Conservation (phyloP, 441 rosid genomes). For the Populus hybrid region DNA sequence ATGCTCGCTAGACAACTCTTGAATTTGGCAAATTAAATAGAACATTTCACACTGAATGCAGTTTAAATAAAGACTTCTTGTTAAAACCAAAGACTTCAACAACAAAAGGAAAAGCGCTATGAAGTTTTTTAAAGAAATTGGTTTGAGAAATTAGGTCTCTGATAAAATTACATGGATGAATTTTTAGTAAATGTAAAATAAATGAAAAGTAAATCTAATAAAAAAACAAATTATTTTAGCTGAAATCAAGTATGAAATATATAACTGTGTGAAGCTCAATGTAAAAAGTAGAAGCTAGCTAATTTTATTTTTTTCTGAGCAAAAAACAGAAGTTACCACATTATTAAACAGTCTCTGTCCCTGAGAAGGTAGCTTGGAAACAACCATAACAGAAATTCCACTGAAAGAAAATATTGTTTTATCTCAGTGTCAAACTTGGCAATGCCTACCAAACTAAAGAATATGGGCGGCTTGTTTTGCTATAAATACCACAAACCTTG, state of each 20-base stretch:
- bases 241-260: too few relatives aligned
- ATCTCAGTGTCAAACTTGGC: slow-evolving; percentile 28
- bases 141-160: too few relatives aligned
- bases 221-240: too few relatives aligned
- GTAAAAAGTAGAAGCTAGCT: too few relatives aligned
- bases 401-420: slow-evolving; percentile 7
- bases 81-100: slow-evolving; percentile 9
- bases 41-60: slow-evolving; percentile 11
- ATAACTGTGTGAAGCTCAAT: too few relatives aligned
- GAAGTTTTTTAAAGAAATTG: not conserved
- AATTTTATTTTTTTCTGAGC: too few relatives aligned
- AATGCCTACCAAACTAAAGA: slow-evolving; percentile 20
- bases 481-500: slow-evolving; percentile 39
- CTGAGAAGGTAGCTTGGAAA: slow-evolving; percentile 14
- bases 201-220: too few relatives aligned
- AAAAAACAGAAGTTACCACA: too few relatives aligned
- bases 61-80: slow-evolving; percentile 5
- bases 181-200: too few relatives aligned
- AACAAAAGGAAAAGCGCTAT: slow-evolving; percentile 3
- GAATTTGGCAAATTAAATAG: not conserved
- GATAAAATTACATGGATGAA: too few relatives aligned
- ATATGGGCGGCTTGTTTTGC: slow-evolving; percentile 6
- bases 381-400: slow-evolving; percentile 24
- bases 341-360: too few relatives aligned
- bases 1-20: slow-evolving; percentile 3